Base-by-base conservation (phyloP, 257 asterid genomes). In the Verbena officinalis region DNA sequence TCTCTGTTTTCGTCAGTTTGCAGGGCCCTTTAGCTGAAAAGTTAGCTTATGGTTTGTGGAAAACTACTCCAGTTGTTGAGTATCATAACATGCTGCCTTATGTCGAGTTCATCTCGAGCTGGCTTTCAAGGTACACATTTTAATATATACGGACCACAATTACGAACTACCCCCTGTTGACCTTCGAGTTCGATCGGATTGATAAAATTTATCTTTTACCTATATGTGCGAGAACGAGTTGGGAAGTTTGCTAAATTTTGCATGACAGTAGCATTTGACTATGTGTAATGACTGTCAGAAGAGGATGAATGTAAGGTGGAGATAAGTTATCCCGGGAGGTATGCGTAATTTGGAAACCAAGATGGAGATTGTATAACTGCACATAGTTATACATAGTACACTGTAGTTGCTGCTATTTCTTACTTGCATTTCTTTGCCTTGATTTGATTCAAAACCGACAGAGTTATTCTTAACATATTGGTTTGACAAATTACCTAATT, bases 21-120 rank as follows among this genome's bases (percentile, higher is more conserved):
- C 84, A 77, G 69, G 95, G 88, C 65, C 91, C 90, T 20, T 46
- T 88, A 39, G 79, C 77, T 7, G 67, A 68, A 74, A 80, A 75
- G 74, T 8, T 54, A 6, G 62, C 15, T 50, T 59, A 64, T 36
- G 80, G 71, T 54, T 31, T 55, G 61, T 88, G 96, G 89, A 68
- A 62, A 21, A 49, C 70, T 24, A 80, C 88, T 44, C 67, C 70
- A 3, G 74, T 65, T 43, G 81, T 82, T 9, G 80, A 84, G 68
- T 69, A 67, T 63, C 71, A 75, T 65, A 71, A 82, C 61, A 42
- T 86, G 79, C 88, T 81, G 67, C 95, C 96, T 68, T 88, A 84
- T 75, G 75, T 72, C 38, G 75, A 16, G 56, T 65, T 83, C 73
- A 53, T 88, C 50, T 80, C 78, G 42, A 19, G 55, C 69, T 80